Evolutionary conservation across 2,329 filamentous ascomycete species (phyloP).

Genomic region (Nigrospora osmanthi): DNA sequence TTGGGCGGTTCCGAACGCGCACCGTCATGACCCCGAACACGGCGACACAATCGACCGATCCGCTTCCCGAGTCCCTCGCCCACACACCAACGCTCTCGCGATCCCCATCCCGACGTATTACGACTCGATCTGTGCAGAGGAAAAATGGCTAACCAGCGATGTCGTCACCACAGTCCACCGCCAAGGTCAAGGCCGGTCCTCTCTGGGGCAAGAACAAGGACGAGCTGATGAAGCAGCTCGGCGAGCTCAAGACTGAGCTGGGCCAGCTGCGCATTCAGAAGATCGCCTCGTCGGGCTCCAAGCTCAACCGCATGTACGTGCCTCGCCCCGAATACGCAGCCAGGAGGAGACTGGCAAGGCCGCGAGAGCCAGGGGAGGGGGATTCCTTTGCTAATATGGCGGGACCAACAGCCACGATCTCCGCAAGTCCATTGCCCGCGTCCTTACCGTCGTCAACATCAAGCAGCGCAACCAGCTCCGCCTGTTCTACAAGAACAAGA

Average conservation of each 20-base stretch:
- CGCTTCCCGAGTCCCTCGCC: no score
- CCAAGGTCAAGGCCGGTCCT: conserved; percentile 86
- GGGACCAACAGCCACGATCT: conserved; percentile 72
- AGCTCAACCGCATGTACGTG: conserved; percentile 94
- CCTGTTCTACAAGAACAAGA: conserved; percentile 99
- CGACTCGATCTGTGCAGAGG: background rate
- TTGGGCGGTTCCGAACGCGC: no score
- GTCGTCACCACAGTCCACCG: conserved; percentile 36
- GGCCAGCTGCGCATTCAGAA: conserved; percentile 97
- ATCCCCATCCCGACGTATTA: background rate
- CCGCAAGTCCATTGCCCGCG: conserved; percentile 98
- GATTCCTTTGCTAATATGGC: no score
- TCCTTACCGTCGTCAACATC: conserved; percentile 99
- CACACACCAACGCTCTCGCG: no score
- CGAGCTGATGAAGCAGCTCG: conserved; percentile 91
- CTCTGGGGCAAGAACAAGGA: conserved; percentile 99
- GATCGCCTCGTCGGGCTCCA: conserved; percentile 89
- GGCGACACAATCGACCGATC: no score
- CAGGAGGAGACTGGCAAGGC: no score
- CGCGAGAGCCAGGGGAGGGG: no score
- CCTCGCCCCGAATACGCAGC: no score
- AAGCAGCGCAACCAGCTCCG: conserved; percentile 98
- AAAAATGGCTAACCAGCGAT: conserved; percentile 9
- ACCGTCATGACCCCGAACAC: no score
- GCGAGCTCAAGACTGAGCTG: conserved; percentile 93